Base-by-base conservation (phyloP, 768 basidiomycete genomes). In the Chlorophyllum brunneum region DNA sequence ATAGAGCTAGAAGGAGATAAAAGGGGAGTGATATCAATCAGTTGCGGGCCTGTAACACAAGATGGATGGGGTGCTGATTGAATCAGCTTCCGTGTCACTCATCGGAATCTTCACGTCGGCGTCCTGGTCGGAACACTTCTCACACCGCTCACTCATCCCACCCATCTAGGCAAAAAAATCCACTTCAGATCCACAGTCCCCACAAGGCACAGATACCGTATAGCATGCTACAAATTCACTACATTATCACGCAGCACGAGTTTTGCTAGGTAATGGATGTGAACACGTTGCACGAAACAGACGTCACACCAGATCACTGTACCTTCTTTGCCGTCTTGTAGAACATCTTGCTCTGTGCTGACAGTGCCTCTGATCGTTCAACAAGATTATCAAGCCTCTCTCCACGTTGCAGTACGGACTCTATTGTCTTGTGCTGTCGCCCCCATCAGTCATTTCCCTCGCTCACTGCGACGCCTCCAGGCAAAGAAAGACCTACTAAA, bases 311-410 rank as follows among this genome's bases (percentile, higher is more conserved):
- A 9, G 2, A 62, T 79, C n/a, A n/a, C n/a, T n/a, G n/a, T 50
- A 93, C 95, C 88, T 95, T 95, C 88, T 98, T 98, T 2, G 95
- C 93, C 6, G 95, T 97, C 86, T 98, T 97, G 77, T 98, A 98
- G 67, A 99, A 99, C 87, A 92, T 89, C 83, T 98, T 98, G 71
- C 84, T 92, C 72, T 94, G 92, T 13, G 82, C 74, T 33, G 92
- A 92, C 50, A 98, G 70, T 29, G 87, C 86, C 63, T 90, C 86
- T 51, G 94, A 97, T 33, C 95, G 82, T 62, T 98, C 95, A 10
- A 98, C 95, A 7, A 98, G 75, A 67, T 92, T 92, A 68, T 98
- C 94, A 39, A 99, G 77, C 71, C 92, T 94, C 80, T 98, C 95
- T 38, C 97, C 97, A 10, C 97, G 84, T 66, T 95, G 85, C 36